Evolutionary conservation across 2,329 filamentous ascomycete genomes (phyloP), one percentile per base, ranked within the genome.

Genomic region (Gaeumannomyces tritici): DNA sequence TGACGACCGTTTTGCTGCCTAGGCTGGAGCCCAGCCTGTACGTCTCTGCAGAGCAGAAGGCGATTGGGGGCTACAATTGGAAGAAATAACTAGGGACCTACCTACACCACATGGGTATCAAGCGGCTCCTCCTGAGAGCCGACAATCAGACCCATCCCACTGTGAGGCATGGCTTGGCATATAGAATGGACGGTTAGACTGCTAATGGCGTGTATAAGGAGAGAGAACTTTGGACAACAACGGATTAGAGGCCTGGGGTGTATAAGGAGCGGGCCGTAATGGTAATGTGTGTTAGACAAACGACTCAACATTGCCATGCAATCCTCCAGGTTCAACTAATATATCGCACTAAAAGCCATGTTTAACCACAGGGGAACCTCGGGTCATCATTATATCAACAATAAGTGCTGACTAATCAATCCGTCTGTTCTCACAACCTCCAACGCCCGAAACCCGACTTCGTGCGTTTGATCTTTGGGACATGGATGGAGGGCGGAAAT

Each of bases 51-150:
- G 42, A 42, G n/a, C 21, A 13, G 26, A 51, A 13, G 13, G 33
- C 27, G 33, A 60, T 60, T 12, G 58, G 58, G 5, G 58, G 58
- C n/a, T 60, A 60, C 58, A 60, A 60, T 35, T 15, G 35, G 35
- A 60, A 60, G 58, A 5, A 51, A 2, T 51, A 51, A 51, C 3
- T n/a, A 12, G n/a, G n/a, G n/a, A n/a, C 8, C 15, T 31, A 33
- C 13, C 24, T n/a, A n/a, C 13, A 18, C 11, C 42, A 21, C 18
- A n/a, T n/a, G 42, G 21, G 42, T 1, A 18, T 21, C 42, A 15
- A 18, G 18, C 18, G 35, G 35, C 35, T 21, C 3, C 18, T 42
- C 13, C 35, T 18, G 35, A 18, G 12, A 4, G 18, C 2, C 31
- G 8, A n/a, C n/a, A n/a, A 31, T 31, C 7, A 15, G 33, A 4